Base-by-base conservation (phyloP, 139 green algal species). In the Auxenochlorella pyrenoidosa region DNA sequence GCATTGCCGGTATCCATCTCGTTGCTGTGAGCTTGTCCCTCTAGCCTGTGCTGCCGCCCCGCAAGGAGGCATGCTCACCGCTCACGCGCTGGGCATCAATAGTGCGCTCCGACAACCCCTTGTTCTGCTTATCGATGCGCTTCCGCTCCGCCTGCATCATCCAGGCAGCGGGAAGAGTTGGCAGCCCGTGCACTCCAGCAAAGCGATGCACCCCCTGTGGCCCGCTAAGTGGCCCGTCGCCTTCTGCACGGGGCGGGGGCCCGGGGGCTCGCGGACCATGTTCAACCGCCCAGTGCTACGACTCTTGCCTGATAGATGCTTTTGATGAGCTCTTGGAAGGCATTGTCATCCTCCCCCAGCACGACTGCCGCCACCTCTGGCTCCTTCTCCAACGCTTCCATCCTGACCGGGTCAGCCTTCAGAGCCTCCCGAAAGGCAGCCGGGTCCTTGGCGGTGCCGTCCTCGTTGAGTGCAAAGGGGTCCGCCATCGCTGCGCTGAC, bases 1-100 rank as follows among this genome's bases (percentile, higher is more conserved):
- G n/a, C n/a, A n/a, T n/a, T n/a, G n/a, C n/a, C n/a, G n/a, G n/a
- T n/a, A n/a, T n/a, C n/a, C n/a, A n/a, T n/a, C n/a, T n/a, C n/a
- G n/a, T n/a, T n/a, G n/a, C n/a, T n/a, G n/a, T n/a, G n/a, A n/a
- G n/a, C n/a, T n/a, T n/a, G n/a, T n/a, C n/a, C n/a, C n/a, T n/a
- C n/a, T n/a, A n/a, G n/a, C 21, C n/a, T 12, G 70, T 38, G 65
- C 41, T n/a, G 70, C 89, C 92, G 88, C 3, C 93, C n/a, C n/a
- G n/a, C n/a, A n/a, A n/a, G n/a, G 12, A 63, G 54, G 54, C 54
- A 24, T 24, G 93, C 30, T 97, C 94, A 38, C 93, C 94, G 6
- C 94, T 95, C 3, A 93, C 95, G 19, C 96, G 86, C 89, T 98
- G 96, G 5, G 96, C 96, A 82, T 98, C 96, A 34, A 97, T 97